Conservation (phyloP, 306 rosid species). For the Cucurbita ficifolia region DNA sequence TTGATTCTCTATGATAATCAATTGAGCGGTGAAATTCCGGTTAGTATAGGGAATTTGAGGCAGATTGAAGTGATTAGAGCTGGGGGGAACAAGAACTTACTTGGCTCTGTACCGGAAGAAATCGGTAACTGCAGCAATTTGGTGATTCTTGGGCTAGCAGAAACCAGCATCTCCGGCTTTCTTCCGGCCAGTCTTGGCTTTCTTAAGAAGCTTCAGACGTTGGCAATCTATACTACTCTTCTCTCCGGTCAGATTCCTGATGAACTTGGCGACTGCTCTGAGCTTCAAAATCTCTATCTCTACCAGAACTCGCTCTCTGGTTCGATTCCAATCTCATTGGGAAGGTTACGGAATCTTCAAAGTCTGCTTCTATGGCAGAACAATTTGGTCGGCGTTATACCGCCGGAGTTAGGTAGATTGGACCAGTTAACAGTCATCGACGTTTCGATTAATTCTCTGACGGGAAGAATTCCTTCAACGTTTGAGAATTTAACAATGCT, state of each 20-base stretch:
- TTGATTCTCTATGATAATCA: slow-evolving; percentile 55
- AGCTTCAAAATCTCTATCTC: slow-evolving; percentile 49
- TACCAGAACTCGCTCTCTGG: slow-evolving; percentile 70
- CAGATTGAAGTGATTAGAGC: slow-evolving; percentile 53
- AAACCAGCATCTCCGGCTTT: slow-evolving; percentile 65
- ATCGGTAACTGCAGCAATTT: slow-evolving; percentile 63
- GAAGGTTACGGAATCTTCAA: slow-evolving; percentile 42
- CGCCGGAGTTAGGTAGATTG: slow-evolving; percentile 65
- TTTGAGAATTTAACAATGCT: slow-evolving; percentile 47
- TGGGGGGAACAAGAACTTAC: slow-evolving; percentile 79
- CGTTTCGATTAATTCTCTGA: slow-evolving; percentile 49
- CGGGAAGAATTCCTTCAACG: slow-evolving; percentile 56
- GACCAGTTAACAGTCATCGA: slow-evolving; percentile 43
- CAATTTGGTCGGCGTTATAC: slow-evolving; percentile 62
- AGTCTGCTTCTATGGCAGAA: slow-evolving; percentile 72
- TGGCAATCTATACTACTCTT: slow-evolving; percentile 63
- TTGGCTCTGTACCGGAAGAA: slow-evolving; percentile 51
- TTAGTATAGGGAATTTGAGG: slow-evolving; percentile 39
- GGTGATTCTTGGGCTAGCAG: slow-evolving; percentile 64
- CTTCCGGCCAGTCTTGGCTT: slow-evolving; percentile 51
- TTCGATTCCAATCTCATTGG: slow-evolving; percentile 51
- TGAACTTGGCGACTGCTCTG: slow-evolving; percentile 54
- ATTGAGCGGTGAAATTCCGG: slow-evolving; percentile 48
- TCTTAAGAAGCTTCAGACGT: slow-evolving; percentile 49
- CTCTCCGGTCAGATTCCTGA: slow-evolving; percentile 67